Percentiles rank a stretch among this genome's conserved stretches.
Evolutionary conservation across 2,329 filamentous ascomycete genomes (phyloP).

Genomic region (Rhinocladiella similis): DNA sequence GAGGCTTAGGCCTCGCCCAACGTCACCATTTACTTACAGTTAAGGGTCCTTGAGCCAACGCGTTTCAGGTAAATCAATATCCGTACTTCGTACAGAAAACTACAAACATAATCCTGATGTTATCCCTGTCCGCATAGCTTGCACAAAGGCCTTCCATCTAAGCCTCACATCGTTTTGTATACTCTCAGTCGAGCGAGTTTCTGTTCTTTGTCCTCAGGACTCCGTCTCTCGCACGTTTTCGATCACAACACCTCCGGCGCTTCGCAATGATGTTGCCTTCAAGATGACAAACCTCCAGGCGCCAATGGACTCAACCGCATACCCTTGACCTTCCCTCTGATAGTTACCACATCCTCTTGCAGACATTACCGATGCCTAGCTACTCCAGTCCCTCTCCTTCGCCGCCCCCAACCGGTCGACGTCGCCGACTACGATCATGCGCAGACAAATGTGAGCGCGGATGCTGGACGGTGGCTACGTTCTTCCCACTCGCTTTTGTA

Average conservation of each 20-base stretch:
- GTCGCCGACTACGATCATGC: conserved; percentile 43
- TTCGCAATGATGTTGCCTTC: conserved; percentile 9
- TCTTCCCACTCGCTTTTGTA: conserved; percentile 86
- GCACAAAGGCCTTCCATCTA: too few species aligned
- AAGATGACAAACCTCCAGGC: conserved; percentile 15
- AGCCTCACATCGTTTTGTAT: too few species aligned
- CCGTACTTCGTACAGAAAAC: background rate
- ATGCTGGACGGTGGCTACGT: conserved; percentile 76
- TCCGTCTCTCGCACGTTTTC: background rate
- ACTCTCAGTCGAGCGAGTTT: background rate
- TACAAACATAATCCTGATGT: background rate
- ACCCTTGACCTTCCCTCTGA: conserved; percentile 1
- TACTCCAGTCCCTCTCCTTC: conserved; percentile 35
- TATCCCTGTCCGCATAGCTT: too few species aligned
- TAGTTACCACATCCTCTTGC: background rate
- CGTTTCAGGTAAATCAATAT: conserved; percentile 5
- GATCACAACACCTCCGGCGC: background rate
- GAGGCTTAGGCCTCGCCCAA: background rate
- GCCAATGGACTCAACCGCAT: conserved; percentile 14
- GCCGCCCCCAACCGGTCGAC: conserved; percentile 41
- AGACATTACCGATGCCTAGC: conserved; percentile 18
- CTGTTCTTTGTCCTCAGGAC: background rate
- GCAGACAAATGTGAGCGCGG: conserved; percentile 67
- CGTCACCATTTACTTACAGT: background rate
- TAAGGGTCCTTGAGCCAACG: background rate